Base-by-base conservation (phyloP, 768 basidiomycete genomes). In the Russula sp. region DNA sequence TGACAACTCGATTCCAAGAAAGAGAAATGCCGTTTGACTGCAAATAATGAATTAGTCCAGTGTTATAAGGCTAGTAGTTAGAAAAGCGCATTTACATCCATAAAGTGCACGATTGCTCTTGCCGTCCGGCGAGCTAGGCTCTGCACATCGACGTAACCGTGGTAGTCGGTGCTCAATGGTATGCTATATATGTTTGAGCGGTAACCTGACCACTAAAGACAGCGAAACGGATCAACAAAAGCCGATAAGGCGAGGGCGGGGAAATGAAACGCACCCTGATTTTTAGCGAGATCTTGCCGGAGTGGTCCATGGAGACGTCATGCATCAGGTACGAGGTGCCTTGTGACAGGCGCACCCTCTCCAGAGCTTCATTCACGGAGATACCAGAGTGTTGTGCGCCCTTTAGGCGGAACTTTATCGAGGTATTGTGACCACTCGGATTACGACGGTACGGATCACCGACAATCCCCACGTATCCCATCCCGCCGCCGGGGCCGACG, bases 51-150 rank as follows among this genome's bases (percentile, higher is more conserved):
- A 28, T 64, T 9, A 61, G 50, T 50, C 9, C 16, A 51, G 34
- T 32, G 22, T 16, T 40, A 14, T 10, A 24, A 30, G 40, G 8
- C 7, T 46, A 26, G 22, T 22, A 8, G 9, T 22, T 14, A 0
- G 3, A 16, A 34, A n/a, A 8, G 20, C 8, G n/a, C 28, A 14
- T 34, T 55, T 64, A 68, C 68, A 26, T 52, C 44, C 54, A 69
- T 68, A 42, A 69, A 69, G 40, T 69, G 68, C 44, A 62, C 63
- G 40, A 69, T 61, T 14, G 68, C 68, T 52, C 68, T 59, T 38
- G 63, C 34, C 22, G 64, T 40, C 32, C 68, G 68, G 18, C 68
- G 68, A 4, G 57, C 66, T 50, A 69, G 63, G 51, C 68, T 69
- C 53, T 59, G 59, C 5, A 60, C 10, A 34, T 68, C 46, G 16